Percentiles rank a stretch among this genome's conserved stretches.
Evolutionary conservation across 176 grass and related monocot species (phyloP).

Genomic region (Areca catechu): DNA sequence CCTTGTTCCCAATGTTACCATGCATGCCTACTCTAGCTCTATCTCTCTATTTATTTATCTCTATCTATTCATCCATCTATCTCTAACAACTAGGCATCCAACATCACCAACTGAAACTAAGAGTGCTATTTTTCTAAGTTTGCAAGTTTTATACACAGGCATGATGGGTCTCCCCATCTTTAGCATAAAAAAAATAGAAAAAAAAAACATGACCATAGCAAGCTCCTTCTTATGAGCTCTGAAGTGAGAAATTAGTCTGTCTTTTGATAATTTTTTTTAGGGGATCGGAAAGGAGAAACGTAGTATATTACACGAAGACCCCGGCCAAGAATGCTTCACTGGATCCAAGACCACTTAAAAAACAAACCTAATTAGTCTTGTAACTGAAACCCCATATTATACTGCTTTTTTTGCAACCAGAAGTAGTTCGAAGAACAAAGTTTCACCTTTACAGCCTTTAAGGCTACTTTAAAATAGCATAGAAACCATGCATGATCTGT

Average conservation of each 20-base stretch:
- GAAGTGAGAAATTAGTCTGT: no score
- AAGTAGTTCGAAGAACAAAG: neutral
- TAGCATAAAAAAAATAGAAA: no score
- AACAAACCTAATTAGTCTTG: no score
- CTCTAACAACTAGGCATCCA: neutral
- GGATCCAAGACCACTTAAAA: constrained; percentile 4
- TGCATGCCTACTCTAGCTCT: constrained; percentile 6
- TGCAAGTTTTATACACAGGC: no score
- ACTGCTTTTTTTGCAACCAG: constrained; percentile 11
- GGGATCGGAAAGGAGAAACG: neutral
- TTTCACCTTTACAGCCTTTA: neutral
- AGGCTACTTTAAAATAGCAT: neutral
- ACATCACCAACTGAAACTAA: neutral
- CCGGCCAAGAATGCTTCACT: neutral
- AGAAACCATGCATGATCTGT: neutral
- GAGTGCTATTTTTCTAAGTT: no score
- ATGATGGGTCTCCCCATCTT: no score
- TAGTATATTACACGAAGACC: neutral
- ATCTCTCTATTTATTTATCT: constrained; percentile 14
- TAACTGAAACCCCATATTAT: neutral
- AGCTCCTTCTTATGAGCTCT: no score
- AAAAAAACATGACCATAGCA: neutral
- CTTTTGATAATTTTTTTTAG: neutral
- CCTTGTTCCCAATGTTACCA: no score
- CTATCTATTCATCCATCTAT: neutral